Conservation (phyloP, 495 filamentous ascomycete species). For the Penicillium riverlandense region DNA sequence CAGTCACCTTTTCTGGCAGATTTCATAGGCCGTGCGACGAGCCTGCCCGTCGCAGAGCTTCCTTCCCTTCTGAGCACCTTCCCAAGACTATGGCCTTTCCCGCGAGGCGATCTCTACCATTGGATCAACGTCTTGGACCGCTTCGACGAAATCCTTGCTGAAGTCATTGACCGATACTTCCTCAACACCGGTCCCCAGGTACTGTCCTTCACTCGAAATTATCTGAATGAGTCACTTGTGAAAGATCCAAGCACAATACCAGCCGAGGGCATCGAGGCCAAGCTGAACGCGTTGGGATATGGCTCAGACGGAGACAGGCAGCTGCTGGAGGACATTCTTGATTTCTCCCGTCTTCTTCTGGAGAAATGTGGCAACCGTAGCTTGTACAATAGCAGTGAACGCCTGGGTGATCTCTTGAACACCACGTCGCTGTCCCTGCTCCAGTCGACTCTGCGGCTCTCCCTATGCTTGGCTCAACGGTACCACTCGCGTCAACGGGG, state of each 20-base stretch:
- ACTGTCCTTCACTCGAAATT: conserved; percentile 57
- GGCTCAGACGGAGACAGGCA: conserved; percentile 66
- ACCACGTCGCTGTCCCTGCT: conserved; percentile 75
- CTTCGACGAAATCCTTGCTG: conserved; percentile 83
- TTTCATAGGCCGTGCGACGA: conserved; percentile 62
- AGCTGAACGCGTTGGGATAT: conserved; percentile 54
- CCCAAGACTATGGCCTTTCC: conserved; percentile 86
- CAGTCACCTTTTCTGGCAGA: conserved; percentile 82
- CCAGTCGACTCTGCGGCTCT: conserved; percentile 64
- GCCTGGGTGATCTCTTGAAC: conserved; percentile 80
- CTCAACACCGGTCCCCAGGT: conserved; percentile 76
- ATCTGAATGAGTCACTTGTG: conserved; percentile 51
- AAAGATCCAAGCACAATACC: conserved; percentile 30
- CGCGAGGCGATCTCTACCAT: conserved; percentile 95
- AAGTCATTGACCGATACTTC: conserved; percentile 73
- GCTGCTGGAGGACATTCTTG: conserved; percentile 69
- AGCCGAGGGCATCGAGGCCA: conserved; percentile 42
- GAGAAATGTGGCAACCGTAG: conserved; percentile 97
- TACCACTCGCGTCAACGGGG: conserved; percentile 81
- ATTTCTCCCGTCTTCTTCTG: conserved; percentile 78
- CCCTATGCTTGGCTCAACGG: conserved; percentile 77
- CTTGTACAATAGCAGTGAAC: conserved; percentile 86
- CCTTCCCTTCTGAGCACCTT: conserved; percentile 71
- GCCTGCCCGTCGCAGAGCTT: conserved; percentile 66
- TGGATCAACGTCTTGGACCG: conserved; percentile 95